Percentiles rank a stretch among this genome's conserved stretches.
Conservation (phyloP, 441 rosid genomes). For the Rhodomyrtus psidioides region DNA sequence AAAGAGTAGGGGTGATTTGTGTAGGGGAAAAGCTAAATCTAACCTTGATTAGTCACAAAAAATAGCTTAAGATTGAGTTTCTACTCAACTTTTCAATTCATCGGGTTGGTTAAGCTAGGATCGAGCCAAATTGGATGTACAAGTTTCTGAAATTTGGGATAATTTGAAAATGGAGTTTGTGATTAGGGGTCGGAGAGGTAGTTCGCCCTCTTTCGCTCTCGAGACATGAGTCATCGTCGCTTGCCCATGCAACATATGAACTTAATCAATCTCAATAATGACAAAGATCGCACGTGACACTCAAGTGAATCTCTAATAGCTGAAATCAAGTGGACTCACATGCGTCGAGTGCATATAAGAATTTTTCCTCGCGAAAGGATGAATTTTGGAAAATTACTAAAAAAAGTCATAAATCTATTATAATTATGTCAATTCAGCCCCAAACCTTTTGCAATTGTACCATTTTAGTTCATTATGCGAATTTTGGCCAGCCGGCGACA, state of each 20-base stretch:
- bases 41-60: not conserved
- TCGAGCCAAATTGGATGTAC: not conserved
- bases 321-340: not conserved
- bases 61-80: not conserved
- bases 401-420: too few relatives aligned
- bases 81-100: not conserved
- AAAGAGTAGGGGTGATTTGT: not conserved
- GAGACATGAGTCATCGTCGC: not conserved
- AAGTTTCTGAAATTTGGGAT: not conserved
- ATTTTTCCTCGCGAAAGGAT: not conserved
- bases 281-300: rapidly evolving
- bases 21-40: not conserved
- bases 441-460: too few relatives aligned
- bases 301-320: rapidly evolving
- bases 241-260: not conserved
- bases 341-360: not conserved
- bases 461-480: too few relatives aligned
- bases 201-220: not conserved
- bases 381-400: too few relatives aligned
- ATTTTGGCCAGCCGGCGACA: too few relatives aligned
- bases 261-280: not conserved
- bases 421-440: too few relatives aligned
- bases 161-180: not conserved
- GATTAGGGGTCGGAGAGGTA: rapidly evolving
- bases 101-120: not conserved